Conservation (phyloP, 1,284 basidiomycete species). For the Leccinum colubrinum region DNA sequence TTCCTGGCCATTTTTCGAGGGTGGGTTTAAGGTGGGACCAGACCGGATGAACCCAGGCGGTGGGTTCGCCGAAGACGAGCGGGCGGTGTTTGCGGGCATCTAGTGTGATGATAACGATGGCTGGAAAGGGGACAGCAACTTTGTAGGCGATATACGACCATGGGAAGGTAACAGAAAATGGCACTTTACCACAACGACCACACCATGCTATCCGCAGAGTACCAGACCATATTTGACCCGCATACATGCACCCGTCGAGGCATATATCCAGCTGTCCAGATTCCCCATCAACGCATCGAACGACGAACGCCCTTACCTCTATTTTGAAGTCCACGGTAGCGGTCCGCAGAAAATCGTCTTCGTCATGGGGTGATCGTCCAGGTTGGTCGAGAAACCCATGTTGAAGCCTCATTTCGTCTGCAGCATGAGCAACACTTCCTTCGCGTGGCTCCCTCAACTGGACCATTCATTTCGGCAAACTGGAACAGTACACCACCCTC, state of each 20-base stretch:
- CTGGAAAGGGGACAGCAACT: no score
- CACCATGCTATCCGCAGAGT: constrained; percentile 13
- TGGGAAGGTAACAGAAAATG: no score
- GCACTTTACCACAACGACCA: no score
- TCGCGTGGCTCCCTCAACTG: constrained; percentile 63
- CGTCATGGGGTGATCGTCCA: constrained; percentile 58
- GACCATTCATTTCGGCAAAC: constrained; percentile 46
- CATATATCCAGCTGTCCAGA: constrained; percentile 65
- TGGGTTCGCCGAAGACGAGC: no score
- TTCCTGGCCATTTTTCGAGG: no score
- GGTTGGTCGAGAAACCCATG: background rate
- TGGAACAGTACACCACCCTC: constrained; percentile 56
- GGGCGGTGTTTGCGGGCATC: no score
- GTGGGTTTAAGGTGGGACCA: no score
- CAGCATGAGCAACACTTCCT: constrained; percentile 59
- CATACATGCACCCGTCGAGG: constrained; percentile 63
- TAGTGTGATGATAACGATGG: no score
- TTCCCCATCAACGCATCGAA: constrained; percentile 52
- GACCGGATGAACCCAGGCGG: no score
- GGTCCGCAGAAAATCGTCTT: constrained; percentile 65
- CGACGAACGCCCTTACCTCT: constrained; percentile 73
- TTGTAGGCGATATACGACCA: no score
- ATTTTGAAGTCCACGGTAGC: constrained; percentile 73
- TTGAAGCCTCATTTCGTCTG: constrained; percentile 12
- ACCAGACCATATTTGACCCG: constrained; percentile 33